Evolutionary conservation across 1,284 basidiomycete species (phyloP).

Genomic region (Polyporus tsugae): DNA sequence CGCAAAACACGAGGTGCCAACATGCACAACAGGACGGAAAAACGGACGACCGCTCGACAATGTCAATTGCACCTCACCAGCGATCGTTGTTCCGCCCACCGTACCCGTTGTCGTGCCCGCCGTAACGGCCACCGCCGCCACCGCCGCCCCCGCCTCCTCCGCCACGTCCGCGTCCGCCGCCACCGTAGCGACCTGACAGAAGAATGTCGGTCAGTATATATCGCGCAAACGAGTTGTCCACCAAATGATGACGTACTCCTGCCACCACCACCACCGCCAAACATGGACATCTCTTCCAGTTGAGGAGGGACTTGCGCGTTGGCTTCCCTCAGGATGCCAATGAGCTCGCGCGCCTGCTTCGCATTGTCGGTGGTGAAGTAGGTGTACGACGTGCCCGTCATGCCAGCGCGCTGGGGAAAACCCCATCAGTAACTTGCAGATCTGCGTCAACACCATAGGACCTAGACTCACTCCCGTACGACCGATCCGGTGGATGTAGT

Average conservation of each 20-base stretch:
- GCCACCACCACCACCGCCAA: slow-evolving; percentile 80
- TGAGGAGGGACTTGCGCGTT: slow-evolving; percentile 90
- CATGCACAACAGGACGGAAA: not conserved
- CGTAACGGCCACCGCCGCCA: slow-evolving; percentile 45
- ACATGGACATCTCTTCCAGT: slow-evolving; percentile 93
- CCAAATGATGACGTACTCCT: slow-evolving; percentile 55
- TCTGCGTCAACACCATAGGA: not conserved
- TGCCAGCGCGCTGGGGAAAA: slow-evolving; percentile 76
- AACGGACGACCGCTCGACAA: slow-evolving; percentile 7
- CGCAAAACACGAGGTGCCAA: not conserved
- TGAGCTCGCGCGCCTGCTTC: slow-evolving; percentile 92
- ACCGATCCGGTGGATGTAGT: slow-evolving; percentile 94
- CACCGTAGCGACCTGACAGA: slow-evolving; percentile 41
- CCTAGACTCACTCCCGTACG: slow-evolving; percentile 77
- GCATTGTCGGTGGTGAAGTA: slow-evolving; percentile 97
- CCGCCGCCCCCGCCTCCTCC: slow-evolving; percentile 47
- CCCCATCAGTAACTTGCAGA: slow-evolving; percentile 27
- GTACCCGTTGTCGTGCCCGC: slow-evolving; percentile 43
- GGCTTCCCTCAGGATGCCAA: slow-evolving; percentile 90
- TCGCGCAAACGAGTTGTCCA: not conserved
- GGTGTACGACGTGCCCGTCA: slow-evolving; percentile 92
- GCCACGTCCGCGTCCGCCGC: slow-evolving; percentile 43
- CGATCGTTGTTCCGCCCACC: slow-evolving; percentile 40
- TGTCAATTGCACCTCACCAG: slow-evolving; percentile 35
- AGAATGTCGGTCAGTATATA: slow-evolving; percentile 2